Evolutionary conservation across 495 filamentous ascomycete species (phyloP), one percentile per base, ranked within the genome.

Genomic region (Rhypophila decipiens): DNA sequence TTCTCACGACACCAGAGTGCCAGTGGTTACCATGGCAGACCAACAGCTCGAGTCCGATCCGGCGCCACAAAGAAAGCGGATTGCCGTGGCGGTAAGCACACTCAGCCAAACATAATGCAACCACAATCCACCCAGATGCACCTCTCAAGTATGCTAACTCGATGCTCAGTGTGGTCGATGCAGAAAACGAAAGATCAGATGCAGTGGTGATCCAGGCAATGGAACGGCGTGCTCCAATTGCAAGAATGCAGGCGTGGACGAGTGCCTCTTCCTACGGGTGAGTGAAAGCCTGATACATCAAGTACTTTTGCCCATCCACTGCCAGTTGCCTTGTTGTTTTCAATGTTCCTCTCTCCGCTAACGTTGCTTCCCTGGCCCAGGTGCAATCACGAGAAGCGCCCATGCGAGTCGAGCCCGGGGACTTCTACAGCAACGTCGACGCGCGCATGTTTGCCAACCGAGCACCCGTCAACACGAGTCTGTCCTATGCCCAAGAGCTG

Each of bases 151-250:
- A n/a, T n/a, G n/a, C n/a, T n/a, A n/a, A n/a, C n/a, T n/a, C n/a
- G n/a, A n/a, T n/a, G n/a, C n/a, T 50, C 51, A 97, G 93, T 98
- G 93, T 66, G 79, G 78, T 23, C 82, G 93, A 50, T 98, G 93
- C 61, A 83, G 93, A 41, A 90, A 90, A 64, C 77, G 93, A 43
- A 98, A 98, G 72, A 98, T 98, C 58, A 86, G 88, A 61, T 98
- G 93, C 70, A 95, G 87, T 50, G 93, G 91, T 24, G 90, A 96
- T 62, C 73, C 74, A 4, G 84, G 83, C 21, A 76, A 87, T 59
- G 86, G 83, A 9, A 70, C 71, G 19, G 87, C 86, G 23, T 98
- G 93, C 60, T 67, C 76, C 13, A 95, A 90, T 65, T 98, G 93
- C 71, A 85, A 83, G 52, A 76, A 68, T 50, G 81, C 90, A 44